Percentiles rank a stretch among this genome's conserved stretches.
These are phyloP conservation scores for Nigrograna mackinnonii DNA, from an alignment of 2,329 filamentous ascomycete species.

Conservation along the genomic window DNA sequence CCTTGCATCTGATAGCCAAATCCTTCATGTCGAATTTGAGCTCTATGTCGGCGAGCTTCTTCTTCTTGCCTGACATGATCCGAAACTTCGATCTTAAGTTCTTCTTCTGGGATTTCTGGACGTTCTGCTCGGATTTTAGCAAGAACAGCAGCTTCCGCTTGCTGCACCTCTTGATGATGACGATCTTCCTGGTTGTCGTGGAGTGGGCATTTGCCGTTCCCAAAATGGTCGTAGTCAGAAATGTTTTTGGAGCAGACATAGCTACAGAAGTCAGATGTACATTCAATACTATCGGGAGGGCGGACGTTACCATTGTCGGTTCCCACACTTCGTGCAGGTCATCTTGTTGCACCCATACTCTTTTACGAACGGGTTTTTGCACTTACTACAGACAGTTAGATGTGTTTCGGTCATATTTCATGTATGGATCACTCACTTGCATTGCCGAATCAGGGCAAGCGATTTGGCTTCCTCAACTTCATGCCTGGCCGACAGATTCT, in stretches of 20 bases:
- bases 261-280: conserved; percentile 43
- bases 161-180: conserved; percentile 65
- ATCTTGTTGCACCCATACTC: conserved; percentile 83
- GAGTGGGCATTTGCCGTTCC: conserved; percentile 65
- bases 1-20: conserved; percentile 28
- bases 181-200: conserved; percentile 65
- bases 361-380: conserved; percentile 79
- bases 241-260: conserved; percentile 72
- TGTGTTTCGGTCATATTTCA: no score
- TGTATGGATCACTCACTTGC: no score
- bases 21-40: conserved; percentile 11
- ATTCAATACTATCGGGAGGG: neutral
- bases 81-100: conserved; percentile 62
- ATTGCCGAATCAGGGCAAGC: conserved; percentile 73
- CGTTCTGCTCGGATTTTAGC: conserved; percentile 61
- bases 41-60: conserved; percentile 21
- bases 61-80: conserved; percentile 50
- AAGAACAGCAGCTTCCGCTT: conserved; percentile 63
- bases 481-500: conserved; percentile 64
- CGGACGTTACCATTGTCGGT: conserved; percentile 56
- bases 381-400: no score
- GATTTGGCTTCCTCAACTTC: conserved; percentile 85
- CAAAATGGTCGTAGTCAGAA: conserved; percentile 72
- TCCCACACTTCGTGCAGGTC: conserved; percentile 65
- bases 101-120: conserved; percentile 61